These are phyloP conservation scores for Myrica gale DNA, from an alignment of 306 rosid species.

Conservation along the genomic window DNA sequence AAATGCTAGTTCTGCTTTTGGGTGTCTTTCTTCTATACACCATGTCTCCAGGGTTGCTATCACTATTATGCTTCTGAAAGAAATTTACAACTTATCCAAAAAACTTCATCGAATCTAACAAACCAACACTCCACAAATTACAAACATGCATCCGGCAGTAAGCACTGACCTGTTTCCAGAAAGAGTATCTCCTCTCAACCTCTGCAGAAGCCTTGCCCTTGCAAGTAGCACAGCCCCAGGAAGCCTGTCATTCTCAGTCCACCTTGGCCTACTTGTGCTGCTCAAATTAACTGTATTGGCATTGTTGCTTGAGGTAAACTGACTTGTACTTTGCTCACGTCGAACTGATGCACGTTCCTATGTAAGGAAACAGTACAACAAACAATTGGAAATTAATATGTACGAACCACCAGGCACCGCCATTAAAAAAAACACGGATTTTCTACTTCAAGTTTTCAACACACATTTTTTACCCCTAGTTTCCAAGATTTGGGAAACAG, in stretches of 20 bases:
- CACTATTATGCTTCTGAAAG: neutral
- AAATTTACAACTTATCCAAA: neutral
- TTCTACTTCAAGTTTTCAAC: neutral
- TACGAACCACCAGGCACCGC: neutral
- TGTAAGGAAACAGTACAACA: slow-evolving; percentile 15
- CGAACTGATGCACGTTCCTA: slow-evolving; percentile 54
- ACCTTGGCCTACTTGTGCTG: slow-evolving; percentile 30
- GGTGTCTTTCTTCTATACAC: neutral
- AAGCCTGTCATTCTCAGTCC: slow-evolving; percentile 54
- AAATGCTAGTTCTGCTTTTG: neutral
- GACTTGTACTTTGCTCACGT: slow-evolving; percentile 36
- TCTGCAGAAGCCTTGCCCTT: slow-evolving; percentile 76
- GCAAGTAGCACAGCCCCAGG: slow-evolving; percentile 82
- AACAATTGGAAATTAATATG: neutral
- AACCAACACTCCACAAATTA: neutral
- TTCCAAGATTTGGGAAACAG: neutral
- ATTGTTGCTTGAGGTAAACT: slow-evolving; percentile 30
- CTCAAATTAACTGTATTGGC: slow-evolving; percentile 38
- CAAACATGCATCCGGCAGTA: slow-evolving; percentile 8
- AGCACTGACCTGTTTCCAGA: slow-evolving; percentile 55
- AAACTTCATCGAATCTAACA: neutral
- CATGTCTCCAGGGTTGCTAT: neutral
- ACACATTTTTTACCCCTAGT: neutral
- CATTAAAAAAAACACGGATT: neutral
- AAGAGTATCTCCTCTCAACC: slow-evolving; percentile 70